A percentile compares a stretch with the other conserved stretches of the same genome.
phyloP scores from a whole-genome alignment of 2,329 filamentous ascomycete genomes.

The Nemania serpens region DNA sequence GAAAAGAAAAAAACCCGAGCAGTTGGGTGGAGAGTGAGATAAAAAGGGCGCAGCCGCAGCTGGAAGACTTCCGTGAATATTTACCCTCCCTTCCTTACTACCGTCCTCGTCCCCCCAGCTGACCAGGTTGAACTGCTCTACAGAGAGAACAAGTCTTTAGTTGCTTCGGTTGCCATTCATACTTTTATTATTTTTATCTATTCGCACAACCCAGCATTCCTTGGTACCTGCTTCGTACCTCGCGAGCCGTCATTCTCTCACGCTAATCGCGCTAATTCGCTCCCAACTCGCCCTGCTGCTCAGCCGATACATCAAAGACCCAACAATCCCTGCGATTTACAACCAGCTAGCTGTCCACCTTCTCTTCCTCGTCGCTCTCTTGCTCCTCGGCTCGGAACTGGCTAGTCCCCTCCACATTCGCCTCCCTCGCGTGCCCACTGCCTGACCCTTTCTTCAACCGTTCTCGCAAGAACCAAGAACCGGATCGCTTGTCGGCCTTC shows the following conservation, averaged over 20 bases:
- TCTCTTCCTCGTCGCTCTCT: conserved; percentile 17
- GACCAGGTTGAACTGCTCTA: conserved; percentile 7
- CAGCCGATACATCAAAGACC: background rate
- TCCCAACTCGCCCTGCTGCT: no score
- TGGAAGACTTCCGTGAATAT: background rate
- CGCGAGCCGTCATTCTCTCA: conserved; percentile 28
- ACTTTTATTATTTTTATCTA: background rate
- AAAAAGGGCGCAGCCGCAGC: conserved; percentile 2
- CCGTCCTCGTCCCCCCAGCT: conserved; percentile 10
- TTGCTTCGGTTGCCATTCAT: background rate
- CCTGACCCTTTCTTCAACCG: background rate
- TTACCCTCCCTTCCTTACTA: conserved; percentile 1
- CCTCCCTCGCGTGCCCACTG: conserved; percentile 7
- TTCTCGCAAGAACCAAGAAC: conserved; percentile 1
- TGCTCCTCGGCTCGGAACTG: background rate
- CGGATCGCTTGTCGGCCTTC: conserved; percentile 5
- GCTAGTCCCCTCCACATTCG: conserved; percentile 13
- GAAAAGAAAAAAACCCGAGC: no score
- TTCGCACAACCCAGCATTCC: conserved; percentile 8
- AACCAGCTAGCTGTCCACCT: conserved; percentile 12
- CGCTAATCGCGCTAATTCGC: background rate
- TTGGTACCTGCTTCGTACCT: no score
- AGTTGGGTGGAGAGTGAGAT: conserved; percentile 2
- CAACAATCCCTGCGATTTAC: conserved; percentile 11
- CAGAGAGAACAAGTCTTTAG: background rate